These are phyloP conservation scores for Coemansia asiatica DNA, from an alignment of 192 early-diverging fungal species.

Conservation along the genomic window DNA sequence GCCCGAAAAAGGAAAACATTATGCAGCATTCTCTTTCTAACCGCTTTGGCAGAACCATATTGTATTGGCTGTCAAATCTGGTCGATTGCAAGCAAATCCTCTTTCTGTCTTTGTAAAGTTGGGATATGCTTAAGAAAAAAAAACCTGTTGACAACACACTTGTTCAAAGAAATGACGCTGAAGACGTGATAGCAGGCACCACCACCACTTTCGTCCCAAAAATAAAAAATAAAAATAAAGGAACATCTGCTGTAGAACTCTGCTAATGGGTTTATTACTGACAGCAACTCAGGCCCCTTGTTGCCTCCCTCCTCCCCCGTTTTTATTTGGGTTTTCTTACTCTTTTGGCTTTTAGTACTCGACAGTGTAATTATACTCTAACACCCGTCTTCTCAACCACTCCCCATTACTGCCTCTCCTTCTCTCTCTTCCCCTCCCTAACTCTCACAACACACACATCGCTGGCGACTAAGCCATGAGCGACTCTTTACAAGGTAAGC, in stretches of 20 bases:
- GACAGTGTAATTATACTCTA: neutral
- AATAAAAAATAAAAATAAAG: neutral
- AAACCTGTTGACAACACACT: neutral
- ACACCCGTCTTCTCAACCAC: neutral
- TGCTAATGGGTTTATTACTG: no score
- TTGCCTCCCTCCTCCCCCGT: neutral
- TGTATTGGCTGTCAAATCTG: neutral
- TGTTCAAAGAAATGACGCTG: neutral
- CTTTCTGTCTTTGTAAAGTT: neutral
- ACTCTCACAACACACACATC: no score
- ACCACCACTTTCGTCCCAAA: no score
- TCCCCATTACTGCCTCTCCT: neutral
- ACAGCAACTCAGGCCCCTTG: neutral
- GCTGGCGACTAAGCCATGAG: no score
- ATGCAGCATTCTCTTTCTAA: neutral
- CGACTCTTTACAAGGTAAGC: no score
- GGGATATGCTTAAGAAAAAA: neutral
- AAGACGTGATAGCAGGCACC: neutral
- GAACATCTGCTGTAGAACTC: neutral
- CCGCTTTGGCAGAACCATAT: neutral
- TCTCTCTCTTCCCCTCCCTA: no score
- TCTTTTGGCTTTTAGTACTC: neutral
- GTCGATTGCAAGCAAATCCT: constrained; percentile 1
- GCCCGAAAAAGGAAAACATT: neutral
- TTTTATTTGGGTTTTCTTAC: neutral